Percentiles rank a stretch among this genome's conserved stretches.
Conservation (phyloP, 768 basidiomycete genomes). For the Auricularia heimuer region DNA sequence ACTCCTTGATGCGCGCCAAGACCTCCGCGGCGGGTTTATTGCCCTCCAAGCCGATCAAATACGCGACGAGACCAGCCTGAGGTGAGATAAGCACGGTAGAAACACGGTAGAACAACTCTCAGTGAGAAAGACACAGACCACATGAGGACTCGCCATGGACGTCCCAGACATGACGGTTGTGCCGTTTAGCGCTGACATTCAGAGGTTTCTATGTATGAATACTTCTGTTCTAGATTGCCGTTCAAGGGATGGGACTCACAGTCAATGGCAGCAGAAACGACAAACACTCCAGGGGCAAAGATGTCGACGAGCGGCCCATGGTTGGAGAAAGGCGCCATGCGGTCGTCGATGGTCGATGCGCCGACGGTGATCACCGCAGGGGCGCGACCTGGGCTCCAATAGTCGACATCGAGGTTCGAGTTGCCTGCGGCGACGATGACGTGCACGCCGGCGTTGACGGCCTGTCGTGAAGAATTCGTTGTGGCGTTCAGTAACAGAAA, state of each 20-base stretch:
- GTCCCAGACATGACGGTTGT: too few relatives aligned
- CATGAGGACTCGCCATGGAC: constrained; percentile 4
- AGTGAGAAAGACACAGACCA: background rate
- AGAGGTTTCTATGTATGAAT: too few relatives aligned
- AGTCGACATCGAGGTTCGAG: constrained; percentile 1
- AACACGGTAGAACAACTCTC: too few relatives aligned
- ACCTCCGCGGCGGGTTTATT: too few relatives aligned
- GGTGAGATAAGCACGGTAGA: too few relatives aligned
- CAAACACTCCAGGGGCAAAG: background rate
- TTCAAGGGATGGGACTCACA: too few relatives aligned
- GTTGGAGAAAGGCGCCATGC: constrained; percentile 1
- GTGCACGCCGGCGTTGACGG: constrained; percentile 1
- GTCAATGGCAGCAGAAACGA: background rate
- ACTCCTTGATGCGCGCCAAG: too few relatives aligned
- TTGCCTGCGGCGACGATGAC: constrained; percentile 8
- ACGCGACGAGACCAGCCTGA: too few relatives aligned
- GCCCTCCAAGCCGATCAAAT: too few relatives aligned
- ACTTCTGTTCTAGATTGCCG: too few relatives aligned
- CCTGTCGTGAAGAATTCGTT: background rate
- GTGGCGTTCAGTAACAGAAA: too few relatives aligned
- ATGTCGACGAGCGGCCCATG: constrained; percentile 1
- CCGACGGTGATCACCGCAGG: constrained; percentile 4
- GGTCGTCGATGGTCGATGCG: constrained; percentile 4
- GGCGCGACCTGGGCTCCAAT: constrained; percentile 4
- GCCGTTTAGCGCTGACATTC: background rate